phyloP scores from a whole-genome alignment of 2,329 filamentous ascomycete genomes.

The Aspergillus phoenicis region DNA sequence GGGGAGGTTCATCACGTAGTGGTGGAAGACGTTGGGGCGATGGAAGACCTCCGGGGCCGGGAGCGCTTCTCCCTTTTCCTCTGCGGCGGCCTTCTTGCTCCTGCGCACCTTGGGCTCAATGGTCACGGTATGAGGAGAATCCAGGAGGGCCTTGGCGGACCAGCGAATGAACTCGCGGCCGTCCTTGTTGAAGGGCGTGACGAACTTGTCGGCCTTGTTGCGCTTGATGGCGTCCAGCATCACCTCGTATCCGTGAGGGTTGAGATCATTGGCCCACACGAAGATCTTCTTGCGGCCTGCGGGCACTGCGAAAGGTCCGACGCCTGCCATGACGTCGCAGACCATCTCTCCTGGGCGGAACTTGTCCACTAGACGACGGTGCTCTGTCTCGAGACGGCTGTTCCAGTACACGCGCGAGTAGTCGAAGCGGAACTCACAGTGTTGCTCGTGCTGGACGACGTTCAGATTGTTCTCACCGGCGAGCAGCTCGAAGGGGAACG shows the following conservation, averaged over 20 bases:
- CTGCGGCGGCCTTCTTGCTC: constrained; percentile 24
- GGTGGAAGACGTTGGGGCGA: constrained; percentile 73
- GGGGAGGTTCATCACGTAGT: constrained; percentile 98
- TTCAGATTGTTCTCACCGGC: constrained; percentile 79
- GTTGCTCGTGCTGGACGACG: constrained; percentile 78
- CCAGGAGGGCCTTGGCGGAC: constrained; percentile 61
- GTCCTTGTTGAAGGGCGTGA: constrained; percentile 78
- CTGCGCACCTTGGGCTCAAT: constrained; percentile 51
- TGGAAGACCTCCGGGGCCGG: constrained; percentile 31
- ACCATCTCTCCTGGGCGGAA: constrained; percentile 87
- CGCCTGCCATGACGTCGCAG: constrained; percentile 95
- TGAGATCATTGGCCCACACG: constrained; percentile 96
- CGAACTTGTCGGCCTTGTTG: constrained; percentile 80
- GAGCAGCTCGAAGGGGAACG: constrained; percentile 89
- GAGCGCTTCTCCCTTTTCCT: constrained; percentile 34
- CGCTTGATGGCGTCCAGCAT: constrained; percentile 69
- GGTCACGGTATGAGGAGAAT: constrained; percentile 55
- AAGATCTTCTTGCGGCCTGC: constrained; percentile 88
- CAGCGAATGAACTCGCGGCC: constrained; percentile 77
- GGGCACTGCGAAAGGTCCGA: constrained; percentile 91
- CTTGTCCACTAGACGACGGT: constrained; percentile 72
- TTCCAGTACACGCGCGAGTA: constrained; percentile 99
- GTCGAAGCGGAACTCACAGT: constrained; percentile 88
- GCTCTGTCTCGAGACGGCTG: constrained; percentile 84
- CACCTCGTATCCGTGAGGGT: constrained; percentile 79